Evolutionary conservation across 345 rosid species (phyloP).

Genomic region (rapeseed (Brassica napus)): DNA sequence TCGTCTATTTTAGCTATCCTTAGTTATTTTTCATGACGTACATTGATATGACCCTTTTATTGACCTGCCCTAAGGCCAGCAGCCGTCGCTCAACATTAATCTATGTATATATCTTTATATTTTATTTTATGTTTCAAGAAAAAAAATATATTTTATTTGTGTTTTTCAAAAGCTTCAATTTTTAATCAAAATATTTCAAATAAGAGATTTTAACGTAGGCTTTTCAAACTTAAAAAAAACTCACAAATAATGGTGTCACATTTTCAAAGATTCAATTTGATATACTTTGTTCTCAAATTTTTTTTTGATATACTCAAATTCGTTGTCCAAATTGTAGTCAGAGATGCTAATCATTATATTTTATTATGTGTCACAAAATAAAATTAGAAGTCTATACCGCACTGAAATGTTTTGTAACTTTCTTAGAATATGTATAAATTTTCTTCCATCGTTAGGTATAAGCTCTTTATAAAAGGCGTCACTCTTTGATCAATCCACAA

Average conservation of each 20-base stretch:
- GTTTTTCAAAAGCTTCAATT: not conserved
- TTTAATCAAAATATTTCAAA: not conserved
- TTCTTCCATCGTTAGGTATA: constrained; percentile 12
- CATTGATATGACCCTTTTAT: not conserved
- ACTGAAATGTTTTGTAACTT: not conserved
- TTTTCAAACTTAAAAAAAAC: not conserved
- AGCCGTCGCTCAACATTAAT: not conserved
- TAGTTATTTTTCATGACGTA: not conserved
- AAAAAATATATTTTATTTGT: not conserved
- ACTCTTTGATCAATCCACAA: constrained; percentile 10
- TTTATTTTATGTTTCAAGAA: too few relatives aligned
- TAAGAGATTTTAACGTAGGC: not conserved
- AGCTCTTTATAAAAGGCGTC: constrained; percentile 28
- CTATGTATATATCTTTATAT: not conserved
- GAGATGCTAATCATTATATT: not conserved
- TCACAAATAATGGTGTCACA: not conserved
- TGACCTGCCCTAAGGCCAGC: not conserved
- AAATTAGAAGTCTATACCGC: constrained; percentile 2
- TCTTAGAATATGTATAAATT: not conserved
- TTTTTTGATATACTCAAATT: not conserved
- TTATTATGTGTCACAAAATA: not conserved
- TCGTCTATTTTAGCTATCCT: not conserved
- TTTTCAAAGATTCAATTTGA: not conserved
- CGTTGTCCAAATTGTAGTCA: not conserved
- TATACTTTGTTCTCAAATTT: not conserved